Evolutionary conservation across 108 stramenopile species (phyloP), one percentile per base, ranked within the genome.

Genomic region (Cyclotella cryptica): DNA sequence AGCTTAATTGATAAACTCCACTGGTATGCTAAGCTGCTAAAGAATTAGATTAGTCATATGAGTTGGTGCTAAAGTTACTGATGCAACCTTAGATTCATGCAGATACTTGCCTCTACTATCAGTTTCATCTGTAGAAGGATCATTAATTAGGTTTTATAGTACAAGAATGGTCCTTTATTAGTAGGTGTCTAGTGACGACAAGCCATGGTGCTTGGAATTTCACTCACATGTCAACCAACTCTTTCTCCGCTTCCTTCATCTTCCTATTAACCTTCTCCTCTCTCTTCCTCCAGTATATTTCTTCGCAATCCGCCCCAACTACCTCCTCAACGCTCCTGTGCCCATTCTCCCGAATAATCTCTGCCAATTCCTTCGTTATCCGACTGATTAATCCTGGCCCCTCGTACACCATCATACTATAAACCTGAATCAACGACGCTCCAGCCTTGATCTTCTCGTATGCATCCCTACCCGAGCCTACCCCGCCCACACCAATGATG

Each of bases 401-500:
- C 62, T 88, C 78, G 81, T 96, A 97, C 10, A 92, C 92, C 86
- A 99, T 89, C 62, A 89, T 78, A 47, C 86, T 89, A 83, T 99
- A 99, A 6, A 99, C 71, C 86, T 98, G 96, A 24, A 99, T 91
- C 27, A 97, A 62, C 10, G 88, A 90, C 0, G 98, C 98, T 7
- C 98, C 98, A 15, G 98, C 97, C 22, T 81, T 83, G 5, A 99
- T 69, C 78, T 98, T 98, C 18, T 97, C 98, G 54, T 89, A 98
- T 4, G 88, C 97, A 75, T 98, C 96, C 26, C 86, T 57, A 0
- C 90, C 97, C 22, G 85, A 87, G 10, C 80, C 86, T 11, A 99
- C 81, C 7, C 98, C 98, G 10, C 98, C 98, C 5, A 98, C 97
- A n/a, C 97, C 98, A 54, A 98, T 89, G 28, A 99, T 93, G 10